Percentiles rank a stretch among this genome's conserved stretches.
Conservation (phyloP, 768 basidiomycete species). For the Albatrellus ellisii region DNA sequence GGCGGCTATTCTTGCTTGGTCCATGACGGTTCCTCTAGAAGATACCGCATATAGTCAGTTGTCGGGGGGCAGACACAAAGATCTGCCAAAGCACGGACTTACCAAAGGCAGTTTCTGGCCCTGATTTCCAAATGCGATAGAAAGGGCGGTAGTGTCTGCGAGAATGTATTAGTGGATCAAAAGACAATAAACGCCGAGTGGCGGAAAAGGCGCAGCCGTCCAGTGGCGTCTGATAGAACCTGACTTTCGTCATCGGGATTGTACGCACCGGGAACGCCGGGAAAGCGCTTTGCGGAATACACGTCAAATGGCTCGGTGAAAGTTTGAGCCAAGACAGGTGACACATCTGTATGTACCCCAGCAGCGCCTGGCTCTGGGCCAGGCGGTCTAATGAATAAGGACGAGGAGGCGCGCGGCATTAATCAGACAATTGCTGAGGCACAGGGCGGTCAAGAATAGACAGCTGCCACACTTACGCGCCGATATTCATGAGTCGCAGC, state of each 20-base stretch:
- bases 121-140: constrained; percentile 81
- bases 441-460: constrained; percentile 6
- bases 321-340: constrained; percentile 72
- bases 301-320: constrained; percentile 80
- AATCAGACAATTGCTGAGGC: constrained; percentile 8
- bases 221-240: no score
- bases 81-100: constrained; percentile 20
- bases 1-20: constrained; percentile 42
- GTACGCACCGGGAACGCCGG: constrained; percentile 75
- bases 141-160: constrained; percentile 77
- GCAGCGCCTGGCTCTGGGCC: constrained; percentile 58
- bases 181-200: no score
- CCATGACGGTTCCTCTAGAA: constrained; percentile 71
- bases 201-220: no score
- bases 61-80: constrained; percentile 9
- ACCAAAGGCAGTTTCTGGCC: constrained; percentile 84
- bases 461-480: constrained; percentile 51
- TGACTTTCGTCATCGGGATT: no score
- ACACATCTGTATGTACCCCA: constrained; percentile 51
- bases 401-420: background rate
- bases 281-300: constrained; percentile 88
- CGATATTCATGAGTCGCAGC: constrained; percentile 81
- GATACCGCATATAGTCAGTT: constrained; percentile 12
- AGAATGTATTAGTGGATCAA: no score
- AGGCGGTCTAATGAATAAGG: constrained; percentile 36